Conservation (phyloP, 2,329 filamentous ascomycete genomes). For the Botryotinia globosa region DNA sequence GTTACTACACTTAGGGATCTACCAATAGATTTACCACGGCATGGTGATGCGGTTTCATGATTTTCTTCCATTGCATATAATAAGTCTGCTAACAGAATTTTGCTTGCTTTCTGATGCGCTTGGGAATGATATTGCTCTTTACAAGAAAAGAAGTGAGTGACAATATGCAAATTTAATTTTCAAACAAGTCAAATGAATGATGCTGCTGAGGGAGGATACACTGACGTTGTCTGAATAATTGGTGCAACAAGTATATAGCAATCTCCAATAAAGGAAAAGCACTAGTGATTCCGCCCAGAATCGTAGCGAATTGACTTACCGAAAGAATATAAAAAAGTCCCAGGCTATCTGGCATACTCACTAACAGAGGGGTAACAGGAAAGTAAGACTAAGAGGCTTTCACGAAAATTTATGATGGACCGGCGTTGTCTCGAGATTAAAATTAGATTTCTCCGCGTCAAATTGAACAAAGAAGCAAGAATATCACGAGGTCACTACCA, state of each 20-base stretch:
- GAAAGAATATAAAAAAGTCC: background rate
- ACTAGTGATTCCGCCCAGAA: background rate
- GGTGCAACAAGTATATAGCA: background rate
- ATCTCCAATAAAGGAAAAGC: constrained; percentile 13
- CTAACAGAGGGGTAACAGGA: background rate
- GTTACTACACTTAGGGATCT: background rate
- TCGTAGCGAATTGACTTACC: constrained; percentile 1
- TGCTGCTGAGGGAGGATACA: background rate
- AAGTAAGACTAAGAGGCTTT: background rate
- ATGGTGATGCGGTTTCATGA: background rate
- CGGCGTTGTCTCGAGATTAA: background rate
- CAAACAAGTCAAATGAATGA: background rate
- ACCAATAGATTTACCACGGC: background rate
- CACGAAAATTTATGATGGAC: background rate
- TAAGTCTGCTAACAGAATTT: background rate
- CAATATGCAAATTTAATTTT: background rate
- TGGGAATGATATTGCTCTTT: background rate
- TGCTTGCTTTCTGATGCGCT: background rate
- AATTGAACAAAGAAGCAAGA: background rate
- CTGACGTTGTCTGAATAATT: background rate
- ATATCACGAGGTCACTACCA: background rate
- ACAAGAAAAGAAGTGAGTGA: background rate
- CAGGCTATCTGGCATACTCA: background rate
- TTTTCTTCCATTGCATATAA: background rate
- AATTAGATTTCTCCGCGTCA: constrained; percentile 4